Base-by-base conservation (phyloP, 495 filamentous ascomycete genomes). In the Aspergillus bertholletiae region DNA sequence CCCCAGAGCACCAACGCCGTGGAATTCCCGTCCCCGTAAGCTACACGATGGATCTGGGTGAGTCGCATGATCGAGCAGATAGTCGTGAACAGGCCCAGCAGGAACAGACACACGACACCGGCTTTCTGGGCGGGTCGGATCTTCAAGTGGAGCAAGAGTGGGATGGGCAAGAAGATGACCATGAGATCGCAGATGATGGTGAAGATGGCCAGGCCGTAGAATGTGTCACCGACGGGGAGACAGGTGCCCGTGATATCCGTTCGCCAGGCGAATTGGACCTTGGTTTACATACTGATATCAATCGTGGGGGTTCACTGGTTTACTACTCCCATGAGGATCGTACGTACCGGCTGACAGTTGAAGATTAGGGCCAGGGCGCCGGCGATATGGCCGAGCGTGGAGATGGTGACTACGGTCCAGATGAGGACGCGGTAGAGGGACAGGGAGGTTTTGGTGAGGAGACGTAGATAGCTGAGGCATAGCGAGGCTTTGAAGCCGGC, bases 1-100 rank as follows among this genome's bases (percentile, higher is more conserved):
- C 80, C 80, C 80, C 79, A 83, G 2, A 84, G 60, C 7, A 84
- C 74, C 15, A 84, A 70, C 73, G 82, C 76, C 1, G 81, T 83
- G 5, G 79, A 80, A 57, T 84, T 81, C 18, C 79, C 81, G 23
- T 79, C 77, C 5, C 68, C 68, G 20, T 72, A 72, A n/a, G 77
- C 73, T 44, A 84, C 80, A 0, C 70, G 65, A 54, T 74, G 65
- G 54, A 84, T 84, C 56, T 83, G 79, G 2, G 76, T 65, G 48
- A 83, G 72, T 11, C 81, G 73, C 54, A 84, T 56, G 30, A 83
- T 67, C 1, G 80, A 83, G 58, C 80, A 83, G 40, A 82, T 58
- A 0, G 82, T 83, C 1, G 80, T 84, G 59, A 84, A 80, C 8
- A 84, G 74, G 8, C 81, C 81, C 8, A 85, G 70, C 2, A 82